Conservation (phyloP, 495 filamentous ascomycete species). For the Podospora pseudopauciseta region DNA sequence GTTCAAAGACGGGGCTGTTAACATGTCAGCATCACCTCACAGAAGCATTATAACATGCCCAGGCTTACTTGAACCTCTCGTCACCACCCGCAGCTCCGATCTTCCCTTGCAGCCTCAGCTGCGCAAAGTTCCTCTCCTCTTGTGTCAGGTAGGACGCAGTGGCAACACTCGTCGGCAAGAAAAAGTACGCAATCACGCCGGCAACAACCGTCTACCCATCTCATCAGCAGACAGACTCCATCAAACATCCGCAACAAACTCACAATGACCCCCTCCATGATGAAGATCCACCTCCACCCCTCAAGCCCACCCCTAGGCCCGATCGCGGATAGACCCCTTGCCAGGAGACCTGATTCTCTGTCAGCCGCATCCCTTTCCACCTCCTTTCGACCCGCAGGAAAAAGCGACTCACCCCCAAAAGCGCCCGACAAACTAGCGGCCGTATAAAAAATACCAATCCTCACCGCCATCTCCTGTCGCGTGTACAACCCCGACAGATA, state of each 20-base stretch:
- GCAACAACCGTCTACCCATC: conserved; percentile 47
- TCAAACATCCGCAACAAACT: conserved; percentile 14
- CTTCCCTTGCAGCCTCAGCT: conserved; percentile 37
- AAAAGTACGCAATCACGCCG: conserved; percentile 51
- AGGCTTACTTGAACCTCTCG: conserved; percentile 34
- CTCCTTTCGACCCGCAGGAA: background rate
- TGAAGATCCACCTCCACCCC: conserved; percentile 53
- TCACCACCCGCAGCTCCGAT: conserved; percentile 21
- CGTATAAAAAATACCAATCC: conserved; percentile 55
- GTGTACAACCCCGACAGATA: conserved; percentile 49
- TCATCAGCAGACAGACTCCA: conserved; percentile 13
- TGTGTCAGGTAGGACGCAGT: conserved; percentile 50
- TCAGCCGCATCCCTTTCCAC: background rate
- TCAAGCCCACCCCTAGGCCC: conserved; percentile 39
- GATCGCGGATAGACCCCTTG: conserved; percentile 41
- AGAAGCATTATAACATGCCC: background rate
- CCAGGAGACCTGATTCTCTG: conserved; percentile 39
- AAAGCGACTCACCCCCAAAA: conserved; percentile 46
- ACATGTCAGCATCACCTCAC: background rate
- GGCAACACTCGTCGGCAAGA: conserved; percentile 56
- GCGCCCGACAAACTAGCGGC: conserved; percentile 54
- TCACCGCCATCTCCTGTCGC: conserved; percentile 47
- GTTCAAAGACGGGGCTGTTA: conserved; percentile 34
- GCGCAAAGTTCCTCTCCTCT: conserved; percentile 44
- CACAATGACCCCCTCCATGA: conserved; percentile 48